Evolutionary conservation across 1,284 basidiomycete genomes (phyloP).

Genomic region (Trametes sp.): DNA sequence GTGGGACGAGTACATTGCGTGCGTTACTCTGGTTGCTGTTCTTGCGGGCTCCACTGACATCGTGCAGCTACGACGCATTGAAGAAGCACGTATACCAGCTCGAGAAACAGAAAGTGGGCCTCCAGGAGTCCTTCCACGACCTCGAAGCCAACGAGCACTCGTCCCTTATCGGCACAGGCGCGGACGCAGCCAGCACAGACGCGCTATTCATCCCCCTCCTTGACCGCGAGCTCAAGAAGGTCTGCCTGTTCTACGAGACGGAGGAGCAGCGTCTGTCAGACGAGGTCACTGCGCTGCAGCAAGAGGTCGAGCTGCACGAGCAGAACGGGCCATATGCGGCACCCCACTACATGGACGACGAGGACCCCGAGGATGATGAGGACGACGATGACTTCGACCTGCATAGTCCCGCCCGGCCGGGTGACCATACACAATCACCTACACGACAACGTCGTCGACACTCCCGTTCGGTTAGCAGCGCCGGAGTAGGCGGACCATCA

Average conservation of each 20-base stretch:
- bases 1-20: slow-evolving; percentile 94
- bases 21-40: slow-evolving; percentile 39
- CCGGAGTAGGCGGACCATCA: slow-evolving; percentile 35
- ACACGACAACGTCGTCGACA: slow-evolving; percentile 43
- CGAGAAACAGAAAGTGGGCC: slow-evolving; percentile 71
- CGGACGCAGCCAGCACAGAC: slow-evolving; percentile 54
- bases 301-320: slow-evolving; percentile 73
- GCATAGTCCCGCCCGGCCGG: slow-evolving; percentile 34
- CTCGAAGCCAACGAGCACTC: slow-evolving; percentile 70
- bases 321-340: slow-evolving; percentile 62
- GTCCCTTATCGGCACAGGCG: slow-evolving; percentile 53
- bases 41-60: slow-evolving; percentile 3
- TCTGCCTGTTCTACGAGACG: slow-evolving; percentile 80
- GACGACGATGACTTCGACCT: slow-evolving; percentile 57
- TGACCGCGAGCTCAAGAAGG: slow-evolving; percentile 87
- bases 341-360: slow-evolving; percentile 54
- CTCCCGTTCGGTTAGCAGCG: slow-evolving; percentile 46
- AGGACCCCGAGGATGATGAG: slow-evolving; percentile 71
- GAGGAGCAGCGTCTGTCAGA: slow-evolving; percentile 79
- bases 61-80: slow-evolving; percentile 77
- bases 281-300: slow-evolving; percentile 70
- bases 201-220: slow-evolving; percentile 76
- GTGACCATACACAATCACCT: slow-evolving; percentile 34
- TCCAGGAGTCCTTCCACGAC: slow-evolving; percentile 57
- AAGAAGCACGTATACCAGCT: slow-evolving; percentile 89